phyloP scores from a whole-genome alignment of 805 yeast genomes.

The Wickerhamia fluorescens region DNA sequence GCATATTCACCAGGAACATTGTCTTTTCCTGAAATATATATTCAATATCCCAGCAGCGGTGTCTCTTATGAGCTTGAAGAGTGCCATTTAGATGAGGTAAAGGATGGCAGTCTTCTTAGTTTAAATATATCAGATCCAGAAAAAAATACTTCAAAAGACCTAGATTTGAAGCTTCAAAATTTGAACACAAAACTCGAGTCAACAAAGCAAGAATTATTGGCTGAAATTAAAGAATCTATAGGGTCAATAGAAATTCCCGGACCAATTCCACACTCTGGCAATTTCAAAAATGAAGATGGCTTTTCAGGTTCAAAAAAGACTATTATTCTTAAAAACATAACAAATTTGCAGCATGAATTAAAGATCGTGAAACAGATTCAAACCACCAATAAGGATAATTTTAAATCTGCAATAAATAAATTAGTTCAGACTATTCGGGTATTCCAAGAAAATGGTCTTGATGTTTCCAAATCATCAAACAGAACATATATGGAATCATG shows the following conservation, averaged over 20 bases:
- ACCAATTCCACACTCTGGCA: not conserved
- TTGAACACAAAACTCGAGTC: constrained; percentile 13
- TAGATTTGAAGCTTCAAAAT: constrained; percentile 11
- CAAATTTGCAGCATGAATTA: constrained; percentile 51
- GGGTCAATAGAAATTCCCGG: constrained; percentile 14
- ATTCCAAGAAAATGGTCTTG: constrained; percentile 45
- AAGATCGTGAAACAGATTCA: constrained; percentile 54
- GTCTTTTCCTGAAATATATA: constrained; percentile 71
- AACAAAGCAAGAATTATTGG: constrained; percentile 8
- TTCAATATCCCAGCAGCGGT: constrained; percentile 52
- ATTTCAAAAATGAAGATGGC: no score
- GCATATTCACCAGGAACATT: constrained; percentile 71
- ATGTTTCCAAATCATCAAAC: constrained; percentile 27
- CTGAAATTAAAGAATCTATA: constrained; percentile 14
- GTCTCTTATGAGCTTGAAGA: constrained; percentile 81
- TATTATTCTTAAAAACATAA: constrained; percentile 21
- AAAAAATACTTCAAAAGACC: constrained; percentile 12
- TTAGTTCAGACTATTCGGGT: constrained; percentile 41
- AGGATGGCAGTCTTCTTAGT: constrained; percentile 52
- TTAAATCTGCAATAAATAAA: constrained; percentile 37
- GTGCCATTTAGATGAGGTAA: constrained; percentile 47
- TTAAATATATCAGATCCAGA: constrained; percentile 41
- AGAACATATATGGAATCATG: constrained; percentile 69
- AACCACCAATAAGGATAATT: constrained; percentile 30
- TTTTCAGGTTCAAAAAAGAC: constrained; percentile 1